Percentiles rank a stretch among this genome's conserved stretches.
Conservation (phyloP, 768 basidiomycete species). For the Trametes elegans region DNA sequence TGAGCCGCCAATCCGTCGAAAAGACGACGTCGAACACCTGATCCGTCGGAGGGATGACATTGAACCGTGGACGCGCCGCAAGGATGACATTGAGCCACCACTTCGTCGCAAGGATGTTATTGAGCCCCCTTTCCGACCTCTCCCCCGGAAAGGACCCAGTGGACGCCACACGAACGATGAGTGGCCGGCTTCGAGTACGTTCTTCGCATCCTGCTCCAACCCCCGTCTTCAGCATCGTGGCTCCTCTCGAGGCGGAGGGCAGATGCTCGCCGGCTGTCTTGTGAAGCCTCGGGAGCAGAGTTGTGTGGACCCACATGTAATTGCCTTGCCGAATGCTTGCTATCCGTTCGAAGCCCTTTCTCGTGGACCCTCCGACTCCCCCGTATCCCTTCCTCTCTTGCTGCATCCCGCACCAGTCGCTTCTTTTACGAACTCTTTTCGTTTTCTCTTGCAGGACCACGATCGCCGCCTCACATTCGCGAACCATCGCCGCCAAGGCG, state of each 20-base stretch:
- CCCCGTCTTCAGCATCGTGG: conserved; percentile 39
- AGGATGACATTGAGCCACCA: conserved; percentile 10
- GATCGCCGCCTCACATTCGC: conserved; percentile 39
- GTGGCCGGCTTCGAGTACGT: conserved; percentile 54
- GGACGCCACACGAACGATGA: conserved; percentile 20
- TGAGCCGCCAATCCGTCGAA: conserved; percentile 6
- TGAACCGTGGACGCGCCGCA: conserved; percentile 7
- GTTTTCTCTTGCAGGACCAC: conserved; percentile 47
- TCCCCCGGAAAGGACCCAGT: conserved; percentile 16
- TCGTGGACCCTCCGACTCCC: conserved; percentile 39
- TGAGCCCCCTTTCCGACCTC: conserved; percentile 8
- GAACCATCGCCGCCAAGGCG: conserved; percentile 30
- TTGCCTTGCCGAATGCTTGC: conserved; percentile 33
- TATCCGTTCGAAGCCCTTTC: conserved; percentile 41
- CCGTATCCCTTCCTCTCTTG: conserved; percentile 31
- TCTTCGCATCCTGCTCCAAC: conserved; percentile 51
- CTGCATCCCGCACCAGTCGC: conserved; percentile 33
- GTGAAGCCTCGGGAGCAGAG: conserved; percentile 47
- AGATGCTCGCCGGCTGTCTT: conserved; percentile 29
- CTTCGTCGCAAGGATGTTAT: conserved; percentile 13
- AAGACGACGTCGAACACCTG: conserved; percentile 8
- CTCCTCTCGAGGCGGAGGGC: conserved; percentile 35
- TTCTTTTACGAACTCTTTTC: conserved; percentile 36
- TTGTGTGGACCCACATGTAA: conserved; percentile 31
- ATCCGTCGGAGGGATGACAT: conserved; percentile 10